Percentiles rank a stretch among this genome's conserved stretches.
These are phyloP conservation scores for Nicotiana noctiflora DNA, from an alignment of 257 asterid genomes.

Conservation along the genomic window DNA sequence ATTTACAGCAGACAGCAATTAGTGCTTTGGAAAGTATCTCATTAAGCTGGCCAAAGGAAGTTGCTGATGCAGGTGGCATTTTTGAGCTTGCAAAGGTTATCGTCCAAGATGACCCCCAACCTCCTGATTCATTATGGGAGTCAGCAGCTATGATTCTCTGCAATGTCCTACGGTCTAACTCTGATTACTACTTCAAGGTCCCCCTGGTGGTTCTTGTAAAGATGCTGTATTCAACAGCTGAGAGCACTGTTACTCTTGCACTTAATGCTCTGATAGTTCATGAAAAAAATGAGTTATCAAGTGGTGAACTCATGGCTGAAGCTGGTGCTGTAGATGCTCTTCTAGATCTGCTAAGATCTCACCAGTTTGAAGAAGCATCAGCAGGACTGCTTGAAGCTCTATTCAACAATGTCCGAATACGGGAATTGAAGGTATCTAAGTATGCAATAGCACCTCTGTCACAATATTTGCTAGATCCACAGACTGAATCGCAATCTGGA, in stretches of 20 bases:
- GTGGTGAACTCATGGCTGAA: slow-evolving; percentile 65
- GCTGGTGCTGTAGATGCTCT: slow-evolving; percentile 83
- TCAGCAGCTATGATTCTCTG: slow-evolving; percentile 70
- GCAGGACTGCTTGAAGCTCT: slow-evolving; percentile 68
- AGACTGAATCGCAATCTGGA: slow-evolving; percentile 54
- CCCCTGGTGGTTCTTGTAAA: slow-evolving; percentile 68
- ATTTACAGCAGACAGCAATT: slow-evolving; percentile 71
- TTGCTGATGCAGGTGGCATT: slow-evolving; percentile 84
- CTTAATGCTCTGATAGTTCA: slow-evolving; percentile 59
- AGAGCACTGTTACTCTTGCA: slow-evolving; percentile 48
- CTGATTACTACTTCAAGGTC: slow-evolving; percentile 51
- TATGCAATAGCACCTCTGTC: slow-evolving; percentile 83
- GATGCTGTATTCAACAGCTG: slow-evolving; percentile 52
- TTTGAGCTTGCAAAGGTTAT: slow-evolving; percentile 74
- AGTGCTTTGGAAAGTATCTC: slow-evolving; percentile 69
- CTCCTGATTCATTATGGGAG: slow-evolving; percentile 60
- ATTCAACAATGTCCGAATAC: slow-evolving; percentile 47
- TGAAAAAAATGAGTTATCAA: slow-evolving; percentile 55
- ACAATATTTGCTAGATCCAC: slow-evolving; percentile 81
- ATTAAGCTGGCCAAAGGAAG: slow-evolving; percentile 71
- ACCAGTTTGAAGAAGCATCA: slow-evolving; percentile 66
- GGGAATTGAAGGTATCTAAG: slow-evolving; percentile 71
- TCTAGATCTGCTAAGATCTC: slow-evolving; percentile 75
- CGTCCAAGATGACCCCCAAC: slow-evolving; percentile 73
- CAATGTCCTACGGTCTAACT: slow-evolving; percentile 43